These are phyloP conservation scores for Colletotrichum orchidophilum DNA, from an alignment of 2,329 filamentous ascomycete genomes.

Conservation along the genomic window DNA sequence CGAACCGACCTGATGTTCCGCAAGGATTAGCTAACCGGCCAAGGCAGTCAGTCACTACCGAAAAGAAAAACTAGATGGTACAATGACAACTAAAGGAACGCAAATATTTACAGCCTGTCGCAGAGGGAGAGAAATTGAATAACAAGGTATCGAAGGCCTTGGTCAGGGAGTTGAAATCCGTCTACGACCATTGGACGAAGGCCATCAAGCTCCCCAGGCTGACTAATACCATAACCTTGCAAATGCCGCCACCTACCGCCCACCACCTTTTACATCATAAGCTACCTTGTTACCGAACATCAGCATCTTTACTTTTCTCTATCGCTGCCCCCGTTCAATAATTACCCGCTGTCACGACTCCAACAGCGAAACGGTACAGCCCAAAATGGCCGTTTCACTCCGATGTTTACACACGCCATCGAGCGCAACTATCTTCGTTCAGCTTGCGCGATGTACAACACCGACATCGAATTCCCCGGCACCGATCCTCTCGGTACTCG, in stretches of 20 bases:
- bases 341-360: background rate
- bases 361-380: background rate
- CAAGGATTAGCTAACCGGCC: background rate
- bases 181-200: constrained; percentile 17
- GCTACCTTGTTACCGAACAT: constrained; percentile 41
- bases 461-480: constrained; percentile 35
- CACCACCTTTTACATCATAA: constrained; percentile 32
- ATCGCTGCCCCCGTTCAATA: constrained; percentile 23
- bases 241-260: constrained; percentile 34
- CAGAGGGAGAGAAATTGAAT: background rate
- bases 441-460: constrained; percentile 48
- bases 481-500: constrained; percentile 49
- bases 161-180: constrained; percentile 14
- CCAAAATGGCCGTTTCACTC: constrained; percentile 43
- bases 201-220: background rate
- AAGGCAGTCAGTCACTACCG: background rate
- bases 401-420: constrained; percentile 51
- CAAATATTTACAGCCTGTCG: background rate
- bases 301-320: constrained; percentile 47
- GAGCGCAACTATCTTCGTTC: constrained; percentile 51
- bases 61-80: background rate
- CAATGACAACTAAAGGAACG: background rate
- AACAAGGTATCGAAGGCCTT: background rate
- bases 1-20: background rate
- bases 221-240: constrained; percentile 4